phyloP scores from a whole-genome alignment of 2,329 filamentous ascomycete genomes.

The Penicillium sp. region DNA sequence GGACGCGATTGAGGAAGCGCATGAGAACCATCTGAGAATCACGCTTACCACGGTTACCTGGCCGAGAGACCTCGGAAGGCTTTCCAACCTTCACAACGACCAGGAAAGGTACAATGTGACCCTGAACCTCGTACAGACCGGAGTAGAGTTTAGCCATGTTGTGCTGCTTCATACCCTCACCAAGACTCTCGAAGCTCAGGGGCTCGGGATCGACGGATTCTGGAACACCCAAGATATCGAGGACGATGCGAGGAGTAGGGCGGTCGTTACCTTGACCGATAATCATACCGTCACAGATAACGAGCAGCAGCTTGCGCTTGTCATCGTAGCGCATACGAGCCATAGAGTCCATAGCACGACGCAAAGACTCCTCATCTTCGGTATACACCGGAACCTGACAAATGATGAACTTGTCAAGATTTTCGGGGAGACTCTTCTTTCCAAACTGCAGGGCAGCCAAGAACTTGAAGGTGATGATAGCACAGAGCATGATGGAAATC shows the following conservation, averaged over 20 bases:
- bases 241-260: constrained; percentile 94
- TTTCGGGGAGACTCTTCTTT: constrained; percentile 86
- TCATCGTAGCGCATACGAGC: constrained; percentile 94
- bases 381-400: constrained; percentile 97
- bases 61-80: constrained; percentile 70
- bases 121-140: constrained; percentile 94
- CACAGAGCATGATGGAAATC: constrained; percentile 76
- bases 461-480: constrained; percentile 93
- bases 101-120: constrained; percentile 96
- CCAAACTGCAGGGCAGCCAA: constrained; percentile 93
- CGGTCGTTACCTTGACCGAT: constrained; percentile 94
- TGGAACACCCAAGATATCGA: constrained; percentile 94
- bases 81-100: constrained; percentile 96
- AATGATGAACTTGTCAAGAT: constrained; percentile 97
- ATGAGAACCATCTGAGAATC: constrained; percentile 98
- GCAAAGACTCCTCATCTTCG: constrained; percentile 95
- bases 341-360: constrained; percentile 94
- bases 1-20: constrained; percentile 98
- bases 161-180: constrained; percentile 94
- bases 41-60: constrained; percentile 98
- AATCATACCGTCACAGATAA: constrained; percentile 97
- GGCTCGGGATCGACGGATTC: constrained; percentile 94
- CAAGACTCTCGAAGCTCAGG: constrained; percentile 92
- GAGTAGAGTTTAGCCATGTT: constrained; percentile 99
- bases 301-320: constrained; percentile 93